phyloP scores from a whole-genome alignment of 441 rosid genomes.

The Manihot esculenta region DNA sequence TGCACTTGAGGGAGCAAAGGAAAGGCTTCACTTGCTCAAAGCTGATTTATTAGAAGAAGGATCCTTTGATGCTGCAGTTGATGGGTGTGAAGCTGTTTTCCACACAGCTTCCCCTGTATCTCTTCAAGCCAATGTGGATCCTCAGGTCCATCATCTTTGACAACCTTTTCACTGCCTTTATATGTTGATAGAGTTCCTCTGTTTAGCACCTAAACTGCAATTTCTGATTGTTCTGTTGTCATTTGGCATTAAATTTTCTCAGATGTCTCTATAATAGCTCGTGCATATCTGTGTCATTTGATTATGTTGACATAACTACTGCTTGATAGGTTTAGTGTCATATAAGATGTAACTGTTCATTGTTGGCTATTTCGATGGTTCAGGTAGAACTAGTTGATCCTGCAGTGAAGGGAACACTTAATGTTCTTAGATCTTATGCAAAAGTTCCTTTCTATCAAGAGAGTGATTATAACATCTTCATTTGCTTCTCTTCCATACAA shows the following conservation, averaged over 20 bases:
- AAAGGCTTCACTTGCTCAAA: conserved; percentile 40
- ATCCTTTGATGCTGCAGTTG: conserved; percentile 56
- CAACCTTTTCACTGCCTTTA: no score
- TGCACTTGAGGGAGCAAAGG: conserved; percentile 43
- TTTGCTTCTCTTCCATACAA: conserved; percentile 39
- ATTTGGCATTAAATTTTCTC: no score
- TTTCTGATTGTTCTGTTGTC: no score
- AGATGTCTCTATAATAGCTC: no score
- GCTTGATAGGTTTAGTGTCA: no score
- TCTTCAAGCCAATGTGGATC: conserved; percentile 37
- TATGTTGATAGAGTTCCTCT: no score
- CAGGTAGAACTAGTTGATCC: conserved; percentile 57
- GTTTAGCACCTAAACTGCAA: no score
- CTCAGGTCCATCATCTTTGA: no score
- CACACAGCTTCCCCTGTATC: conserved; percentile 67
- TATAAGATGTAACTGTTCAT: no score
- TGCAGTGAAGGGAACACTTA: conserved; percentile 58
- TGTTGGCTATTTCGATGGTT: not conserved
- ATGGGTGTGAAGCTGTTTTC: conserved; percentile 72
- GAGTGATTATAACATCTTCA: conserved; percentile 69
- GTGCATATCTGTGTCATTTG: no score
- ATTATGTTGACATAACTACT: no score
- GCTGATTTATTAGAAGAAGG: conserved; percentile 45
- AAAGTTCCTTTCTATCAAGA: conserved; percentile 40
- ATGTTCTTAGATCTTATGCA: conserved; percentile 53